These are phyloP conservation scores for Phialocephala sp. DNA, from an alignment of 2,329 filamentous ascomycete genomes.

Conservation along the genomic window DNA sequence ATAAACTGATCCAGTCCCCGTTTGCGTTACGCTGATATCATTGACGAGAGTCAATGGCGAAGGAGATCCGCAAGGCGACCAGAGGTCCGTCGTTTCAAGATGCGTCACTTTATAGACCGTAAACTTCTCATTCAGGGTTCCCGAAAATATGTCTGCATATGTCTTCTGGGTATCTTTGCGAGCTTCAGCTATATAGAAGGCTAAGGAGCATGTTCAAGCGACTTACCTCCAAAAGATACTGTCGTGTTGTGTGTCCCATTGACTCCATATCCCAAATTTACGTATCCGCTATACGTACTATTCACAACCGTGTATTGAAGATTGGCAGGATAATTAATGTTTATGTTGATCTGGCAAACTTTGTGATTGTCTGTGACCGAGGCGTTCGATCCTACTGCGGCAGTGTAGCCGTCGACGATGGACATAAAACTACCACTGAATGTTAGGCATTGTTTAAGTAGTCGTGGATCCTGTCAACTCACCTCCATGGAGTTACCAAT, in stretches of 20 bases:
- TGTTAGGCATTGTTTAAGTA: neutral
- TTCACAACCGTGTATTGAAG: slow-evolving; percentile 17
- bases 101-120: neutral
- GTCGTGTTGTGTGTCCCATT: slow-evolving; percentile 11
- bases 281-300: slow-evolving; percentile 15
- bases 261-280: slow-evolving; percentile 14
- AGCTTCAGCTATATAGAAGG: neutral
- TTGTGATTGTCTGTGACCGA: slow-evolving; percentile 9
- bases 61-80: slow-evolving; percentile 18
- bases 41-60: slow-evolving; percentile 25
- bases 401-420: slow-evolving; percentile 7
- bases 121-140: neutral
- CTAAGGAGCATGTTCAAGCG: neutral
- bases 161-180: slow-evolving; percentile 9
- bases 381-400: neutral
- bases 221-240: slow-evolving; percentile 22
- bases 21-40: slow-evolving; percentile 14
- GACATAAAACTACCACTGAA: neutral
- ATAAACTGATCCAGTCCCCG: slow-evolving; percentile 9
- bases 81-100: slow-evolving; percentile 9
- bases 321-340: slow-evolving; percentile 17
- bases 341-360: slow-evolving; percentile 21
- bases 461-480: neutral
- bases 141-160: neutral
- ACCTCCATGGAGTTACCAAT: slow-evolving; percentile 1